A percentile compares a stretch with the other conserved stretches of the same genome.
Conservation (phyloP, 371 early-diverging fungal species). For the Circinella minor region DNA sequence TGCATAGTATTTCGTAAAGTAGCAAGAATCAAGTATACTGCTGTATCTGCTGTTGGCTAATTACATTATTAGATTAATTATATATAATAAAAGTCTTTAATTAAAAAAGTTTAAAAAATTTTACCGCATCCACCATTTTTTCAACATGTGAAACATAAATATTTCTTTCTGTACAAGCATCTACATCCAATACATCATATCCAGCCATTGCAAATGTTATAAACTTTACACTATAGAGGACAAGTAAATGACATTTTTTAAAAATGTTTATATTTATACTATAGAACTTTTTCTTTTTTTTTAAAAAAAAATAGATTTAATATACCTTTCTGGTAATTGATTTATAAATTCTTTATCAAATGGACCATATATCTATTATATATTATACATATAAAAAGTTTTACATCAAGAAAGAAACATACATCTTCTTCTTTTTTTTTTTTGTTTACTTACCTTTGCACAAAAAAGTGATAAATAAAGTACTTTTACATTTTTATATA, state of each 20-base stretch:
- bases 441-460: constrained; percentile 30
- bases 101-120: no score
- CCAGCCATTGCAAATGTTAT: constrained; percentile 43
- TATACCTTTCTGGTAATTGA: constrained; percentile 32
- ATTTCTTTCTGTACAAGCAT: constrained; percentile 36
- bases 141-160: constrained; percentile 50
- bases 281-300: no score
- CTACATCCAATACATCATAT: constrained; percentile 45
- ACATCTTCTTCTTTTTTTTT: no score
- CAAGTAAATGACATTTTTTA: no score
- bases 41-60: constrained; percentile 60
- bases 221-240: constrained; percentile 35
- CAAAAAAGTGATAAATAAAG: constrained; percentile 24
- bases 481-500: constrained; percentile 36
- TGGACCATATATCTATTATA: constrained; percentile 19
- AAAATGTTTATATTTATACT: no score
- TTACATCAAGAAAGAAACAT: no score
- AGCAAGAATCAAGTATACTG: constrained; percentile 52
- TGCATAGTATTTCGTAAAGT: constrained; percentile 53
- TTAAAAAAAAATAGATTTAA: no score
- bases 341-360: constrained; percentile 45
- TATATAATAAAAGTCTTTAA: no score
- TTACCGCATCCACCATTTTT: constrained; percentile 42
- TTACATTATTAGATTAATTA: background rate
- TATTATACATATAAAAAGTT: no score